Base-by-base conservation (phyloP, 495 filamentous ascomycete species). In the Copromyces sp. region DNA sequence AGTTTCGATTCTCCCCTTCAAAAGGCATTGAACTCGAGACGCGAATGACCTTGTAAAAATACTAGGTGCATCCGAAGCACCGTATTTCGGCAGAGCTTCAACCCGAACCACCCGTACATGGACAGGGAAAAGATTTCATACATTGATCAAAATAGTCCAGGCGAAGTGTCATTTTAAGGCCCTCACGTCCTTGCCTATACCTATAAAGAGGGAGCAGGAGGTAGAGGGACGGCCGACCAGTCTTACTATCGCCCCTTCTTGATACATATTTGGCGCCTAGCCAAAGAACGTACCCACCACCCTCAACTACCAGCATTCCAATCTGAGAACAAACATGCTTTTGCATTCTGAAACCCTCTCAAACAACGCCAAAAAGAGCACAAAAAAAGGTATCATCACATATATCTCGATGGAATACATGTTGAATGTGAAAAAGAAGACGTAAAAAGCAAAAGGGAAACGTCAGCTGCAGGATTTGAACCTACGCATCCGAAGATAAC, bases 401-500 rank as follows among this genome's bases (percentile, higher is more conserved):
- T 20, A 14, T 12, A 29, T 29, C 9, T 29, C 24, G 11, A 24
- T 14, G 20, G 11, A 59, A 59, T 14, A 29, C 20, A 29, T 59
- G 47, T 59, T 59, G 20, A 40, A 12, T 40, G 41, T 2, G 41
- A 44, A n/a, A 17, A n/a, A 4, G 14, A n/a, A 65, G 12, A 2
- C 7, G 6, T 11, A 4, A 40, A 14, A 38, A 74, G 37, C 40
- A 69, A 74, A 73, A 72, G 20, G 38, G 38, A 45, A 70, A 39
- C 73, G 78, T 69, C 73, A 75, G 42, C 73, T 73, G 75, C 73
- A 77, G 68, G 77, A 76, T 75, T 79, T 72, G 77, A 79, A 79
- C 77, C 69, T 77, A 70, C 74, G 77, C 71, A 74, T 74, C 73
- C 76, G 76, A 77, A 77, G 73, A 74, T 74, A 79, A 76, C 75